Base-by-base conservation (phyloP, 805 yeast genomes). In the Cyberlindnera americana region DNA sequence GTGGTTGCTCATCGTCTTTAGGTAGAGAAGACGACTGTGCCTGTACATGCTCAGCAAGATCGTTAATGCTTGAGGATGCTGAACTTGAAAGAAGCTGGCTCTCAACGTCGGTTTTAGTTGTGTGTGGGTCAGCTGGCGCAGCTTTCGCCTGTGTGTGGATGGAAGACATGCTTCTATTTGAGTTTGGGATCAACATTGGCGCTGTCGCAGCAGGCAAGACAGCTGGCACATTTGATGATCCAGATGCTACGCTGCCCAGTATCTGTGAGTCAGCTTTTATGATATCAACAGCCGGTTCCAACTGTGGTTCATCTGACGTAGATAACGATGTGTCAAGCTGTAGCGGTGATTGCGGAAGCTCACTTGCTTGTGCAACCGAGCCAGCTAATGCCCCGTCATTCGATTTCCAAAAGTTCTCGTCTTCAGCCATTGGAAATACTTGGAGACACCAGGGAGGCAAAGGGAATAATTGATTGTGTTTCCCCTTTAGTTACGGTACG, bases 41-140 rank as follows among this genome's bases (percentile, higher is more conserved):
- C 6, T 26, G 32, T 9, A 32, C 35, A 5, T 36, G 41, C 4
- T 14, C 35, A 14, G 45, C 40, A 13, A 49, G 31, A 19, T 42
- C 49, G 25, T 43, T 45, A 15, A 46, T 15, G 35, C 54, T 46
- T 3, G 73, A 44, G 2, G 52, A 26, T 16, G 41, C 35, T 16
- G 49, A 42, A 14, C 40, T 45, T 2, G 35, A 22, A 3, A 37
- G 33, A 3, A 43, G 44, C 17, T 39, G 33, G 1, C 53, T 65
- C 31, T 60, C 70, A 15, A 75, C 79, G 48, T 75, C 78, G 23
- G 72, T 66, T 35, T 54, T 66, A 0, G 80, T 75, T 1, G 78
- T 75, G 33, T 62, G 67, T 0, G 81, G 80, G 44, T 67, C 60
- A 1, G 78, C 78, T 0, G 80, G 80, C 1, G 66, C 53, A 4